These are phyloP conservation scores for Nelumbo lutea DNA, from an alignment of 164 flowering plant species.

Conservation along the genomic window DNA sequence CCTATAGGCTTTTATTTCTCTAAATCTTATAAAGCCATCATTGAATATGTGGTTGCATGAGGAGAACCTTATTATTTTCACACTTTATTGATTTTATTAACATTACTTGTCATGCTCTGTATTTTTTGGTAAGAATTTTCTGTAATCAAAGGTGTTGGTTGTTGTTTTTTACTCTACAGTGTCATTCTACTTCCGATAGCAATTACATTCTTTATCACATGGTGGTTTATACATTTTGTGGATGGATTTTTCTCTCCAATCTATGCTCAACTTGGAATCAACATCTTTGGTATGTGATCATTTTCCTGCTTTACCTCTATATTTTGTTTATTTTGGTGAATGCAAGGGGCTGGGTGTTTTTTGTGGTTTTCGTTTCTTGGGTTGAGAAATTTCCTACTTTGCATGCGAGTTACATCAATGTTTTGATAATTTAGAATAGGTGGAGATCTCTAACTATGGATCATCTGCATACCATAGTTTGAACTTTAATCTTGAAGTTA, in stretches of 20 bases:
- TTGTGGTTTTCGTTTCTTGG: no score
- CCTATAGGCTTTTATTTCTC: no score
- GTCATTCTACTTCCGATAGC: slow-evolving; percentile 78
- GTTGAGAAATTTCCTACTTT: no score
- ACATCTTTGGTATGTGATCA: slow-evolving; percentile 55
- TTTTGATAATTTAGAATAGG: no score
- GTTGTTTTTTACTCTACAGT: slow-evolving; percentile 36
- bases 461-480: no score
- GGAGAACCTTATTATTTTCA: background rate
- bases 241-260: slow-evolving; percentile 82
- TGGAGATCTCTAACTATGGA: no score
- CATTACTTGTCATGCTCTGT: background rate
- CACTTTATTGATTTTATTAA: background rate
- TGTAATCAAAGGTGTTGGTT: slow-evolving; percentile 1
- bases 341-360: background rate
- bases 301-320: background rate
- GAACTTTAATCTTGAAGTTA: no score
- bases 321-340: background rate
- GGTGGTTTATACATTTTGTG: slow-evolving; percentile 86
- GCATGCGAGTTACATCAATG: no score
- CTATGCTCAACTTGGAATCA: slow-evolving; percentile 73
- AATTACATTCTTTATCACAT: slow-evolving; percentile 71
- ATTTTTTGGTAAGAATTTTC: background rate
- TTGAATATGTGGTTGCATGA: no score
- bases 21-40: no score